Evolutionary conservation across 2,329 filamentous ascomycete genomes (phyloP).

Genomic region (Paradendryphiella salina): DNA sequence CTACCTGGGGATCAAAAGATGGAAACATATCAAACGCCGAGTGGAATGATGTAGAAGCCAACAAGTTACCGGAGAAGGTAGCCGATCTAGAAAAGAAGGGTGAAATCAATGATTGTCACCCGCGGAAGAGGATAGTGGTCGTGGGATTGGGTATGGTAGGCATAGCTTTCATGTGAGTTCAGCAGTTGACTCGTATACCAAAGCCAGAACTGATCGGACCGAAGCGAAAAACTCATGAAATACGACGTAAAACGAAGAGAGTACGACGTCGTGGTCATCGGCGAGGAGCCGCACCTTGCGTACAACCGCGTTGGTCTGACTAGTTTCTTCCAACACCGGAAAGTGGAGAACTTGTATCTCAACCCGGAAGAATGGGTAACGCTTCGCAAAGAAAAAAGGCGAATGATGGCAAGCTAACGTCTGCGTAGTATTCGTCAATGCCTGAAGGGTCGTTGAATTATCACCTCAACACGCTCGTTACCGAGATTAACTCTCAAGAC

Average conservation of each 20-base stretch:
- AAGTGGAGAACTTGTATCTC: slow-evolving; percentile 84
- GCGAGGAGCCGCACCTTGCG: slow-evolving; percentile 83
- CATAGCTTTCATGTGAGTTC: slow-evolving; percentile 78
- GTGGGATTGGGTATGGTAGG: slow-evolving; percentile 92
- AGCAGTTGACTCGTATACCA: no score
- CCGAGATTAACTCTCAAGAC: slow-evolving; percentile 63
- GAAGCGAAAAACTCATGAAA: slow-evolving; percentile 85
- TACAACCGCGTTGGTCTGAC: slow-evolving; percentile 91
- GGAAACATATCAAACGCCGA: slow-evolving; percentile 50
- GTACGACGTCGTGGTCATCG: slow-evolving; percentile 82
- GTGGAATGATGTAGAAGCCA: slow-evolving; percentile 54
- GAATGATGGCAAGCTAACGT: slow-evolving; percentile 1
- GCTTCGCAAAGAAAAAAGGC: neutral
- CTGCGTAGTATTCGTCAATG: slow-evolving; percentile 64
- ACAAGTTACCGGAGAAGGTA: slow-evolving; percentile 51
- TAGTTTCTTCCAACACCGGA: slow-evolving; percentile 83
- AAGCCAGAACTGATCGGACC: neutral
- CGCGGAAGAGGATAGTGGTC: slow-evolving; percentile 72
- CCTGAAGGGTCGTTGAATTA: slow-evolving; percentile 70
- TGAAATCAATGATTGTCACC: slow-evolving; percentile 33
- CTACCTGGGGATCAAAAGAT: slow-evolving; percentile 34
- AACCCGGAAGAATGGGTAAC: slow-evolving; percentile 80
- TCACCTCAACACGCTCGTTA: slow-evolving; percentile 74
- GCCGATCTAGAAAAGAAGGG: slow-evolving; percentile 32
- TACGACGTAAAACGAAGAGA: slow-evolving; percentile 74